Conservation (phyloP, 305 asterid species). For the Fraxinus platypoda region DNA sequence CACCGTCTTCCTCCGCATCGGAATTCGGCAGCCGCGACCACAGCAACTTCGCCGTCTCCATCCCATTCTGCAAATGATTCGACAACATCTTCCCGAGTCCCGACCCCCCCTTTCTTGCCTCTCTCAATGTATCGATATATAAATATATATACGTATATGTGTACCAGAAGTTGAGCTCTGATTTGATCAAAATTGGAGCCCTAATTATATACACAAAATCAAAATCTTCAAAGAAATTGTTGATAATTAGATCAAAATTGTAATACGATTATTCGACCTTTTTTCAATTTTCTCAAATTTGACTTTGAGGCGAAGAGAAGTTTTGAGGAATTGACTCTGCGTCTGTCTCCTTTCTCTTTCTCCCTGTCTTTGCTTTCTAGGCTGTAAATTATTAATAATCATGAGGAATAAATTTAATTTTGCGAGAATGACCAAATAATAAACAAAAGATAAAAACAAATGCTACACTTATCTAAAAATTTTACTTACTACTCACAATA, state of each 20-base stretch:
- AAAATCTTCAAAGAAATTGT: slow-evolving; percentile 1
- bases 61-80: slow-evolving; percentile 81
- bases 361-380: not conserved
- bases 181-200: slow-evolving; percentile 30
- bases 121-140: not conserved
- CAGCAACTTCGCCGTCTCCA: slow-evolving; percentile 77
- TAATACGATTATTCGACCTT: not conserved
- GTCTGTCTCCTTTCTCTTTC: not conserved
- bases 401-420: not conserved
- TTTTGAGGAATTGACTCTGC: not conserved
- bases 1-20: slow-evolving; percentile 50
- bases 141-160: not conserved
- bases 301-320: not conserved
- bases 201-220: slow-evolving; percentile 23
- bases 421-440: no score
- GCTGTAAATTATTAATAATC: not conserved
- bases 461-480: no score
- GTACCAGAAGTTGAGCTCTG: slow-evolving; percentile 8
- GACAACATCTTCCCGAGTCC: slow-evolving; percentile 54
- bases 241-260: not conserved
- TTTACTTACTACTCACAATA: no score
- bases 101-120: not conserved
- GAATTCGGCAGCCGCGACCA: slow-evolving; percentile 89
- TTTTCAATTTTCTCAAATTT: not conserved
- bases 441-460: no score